Evolutionary conservation across 495 filamentous ascomycete genomes (phyloP), one percentile per base, ranked within the genome.

Genomic region (Neurospora sp.): DNA sequence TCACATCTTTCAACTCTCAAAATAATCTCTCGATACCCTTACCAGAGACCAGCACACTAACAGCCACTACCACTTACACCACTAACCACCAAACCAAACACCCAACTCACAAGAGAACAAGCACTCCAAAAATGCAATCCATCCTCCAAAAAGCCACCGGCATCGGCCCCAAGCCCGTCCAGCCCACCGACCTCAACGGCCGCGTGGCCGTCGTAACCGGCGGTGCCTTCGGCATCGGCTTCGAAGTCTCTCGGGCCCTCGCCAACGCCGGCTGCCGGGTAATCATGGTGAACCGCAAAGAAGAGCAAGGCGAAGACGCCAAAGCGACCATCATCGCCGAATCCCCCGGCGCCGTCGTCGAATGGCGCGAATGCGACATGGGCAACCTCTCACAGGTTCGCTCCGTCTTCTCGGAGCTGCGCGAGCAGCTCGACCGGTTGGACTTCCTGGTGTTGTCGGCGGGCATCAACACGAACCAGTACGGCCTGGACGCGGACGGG

Each of bases 121-220:
- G 1, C 37, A 72, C 18, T 4, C 35, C 35, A 18, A 74, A 40
- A 69, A 80, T 80, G 78, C 78, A 79, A 40, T 79, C 78, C 4
- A 70, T 76, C 41, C 77, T 80, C 40, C 76, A 79, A 39, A 74
- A 75, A 45, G 70, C 71, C 18, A 77, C 74, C 1, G 74, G 73
- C 48, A 73, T 80, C 44, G 77, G 79, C 69, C 79, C 79, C 10
- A 76, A 59, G 18, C 73, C 73, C 14, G 68, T 80, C 69, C 74
- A 80, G 14, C 77, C 76, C 1, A 61, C 76, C 18, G 73, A 76
- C 68, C 77, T 82, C n/a, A 41, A 80, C 0, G 82, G 79, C 48
- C 80, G 87, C 70, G 83, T 83, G 1, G 83, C 85, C 59, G 82
- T 90, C 40, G 78, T 91, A 6, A 88, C 86, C 2, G 89, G 89